Evolutionary conservation across 495 filamentous ascomycete genomes (phyloP), one percentile per base, ranked within the genome.

Genomic region (Xylaria scruposa): DNA sequence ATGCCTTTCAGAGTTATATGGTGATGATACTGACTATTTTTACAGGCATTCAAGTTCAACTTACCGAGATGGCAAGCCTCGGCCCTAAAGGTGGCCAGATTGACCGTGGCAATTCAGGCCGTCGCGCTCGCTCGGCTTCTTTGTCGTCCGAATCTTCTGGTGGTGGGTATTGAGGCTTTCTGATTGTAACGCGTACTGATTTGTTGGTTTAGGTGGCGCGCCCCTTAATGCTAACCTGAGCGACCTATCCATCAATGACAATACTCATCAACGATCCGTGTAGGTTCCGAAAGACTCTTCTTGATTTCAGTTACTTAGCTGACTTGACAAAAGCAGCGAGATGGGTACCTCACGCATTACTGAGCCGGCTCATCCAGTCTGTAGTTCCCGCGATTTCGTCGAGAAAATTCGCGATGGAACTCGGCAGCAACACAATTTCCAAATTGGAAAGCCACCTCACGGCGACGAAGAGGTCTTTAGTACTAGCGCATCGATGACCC

Each of bases 131-230:
- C 59, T 70, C 68, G 24, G 68, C 68, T 13, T 70, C 68, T 1
- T 46, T 70, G 24, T 70, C 68, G 2, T 70, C 68, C 33, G 68
- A 70, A 19, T 70, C 68, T 26, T 70, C 68, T 40, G 68, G 68
- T 54, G 68, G 68, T 63, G 13, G 33, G 67, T 60, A 29, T 49
- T 26, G 10, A 38, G 8, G 19, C 21, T 60, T 49, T 19, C 3
- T 6, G 0, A 10, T 44, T 61, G 13, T 36, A 53, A 3, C 6
- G 38, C 54, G 40, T 53, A 58, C 68, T 70, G 36, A 70, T 36
- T 21, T 19, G 10, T 15, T 64, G 49, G 47, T 1, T 12, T 33
- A 70, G 68, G 68, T 44, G 68, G 59, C 24, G 68, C 68, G 46
- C 59, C 68, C 9, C 68, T 70, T 6, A 54, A 70, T 42, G 26